A percentile compares a stretch with the other conserved stretches of the same genome.
These are phyloP conservation scores for Cutaneotrichosporon sp. DNA, from an alignment of 1,284 basidiomycete species.

Conservation along the genomic window DNA sequence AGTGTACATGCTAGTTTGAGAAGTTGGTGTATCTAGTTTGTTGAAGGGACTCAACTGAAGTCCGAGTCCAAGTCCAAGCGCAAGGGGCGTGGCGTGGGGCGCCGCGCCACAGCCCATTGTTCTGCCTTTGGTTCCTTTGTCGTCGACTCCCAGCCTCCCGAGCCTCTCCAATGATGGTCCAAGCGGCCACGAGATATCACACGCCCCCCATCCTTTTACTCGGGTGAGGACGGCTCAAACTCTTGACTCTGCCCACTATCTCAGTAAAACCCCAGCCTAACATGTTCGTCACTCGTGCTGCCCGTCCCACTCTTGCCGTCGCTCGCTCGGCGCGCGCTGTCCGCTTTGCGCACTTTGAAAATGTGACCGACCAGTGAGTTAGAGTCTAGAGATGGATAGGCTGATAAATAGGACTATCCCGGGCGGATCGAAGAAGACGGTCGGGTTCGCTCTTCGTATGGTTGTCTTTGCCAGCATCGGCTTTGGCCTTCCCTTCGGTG, in stretches of 20 bases:
- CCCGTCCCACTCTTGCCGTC: not conserved
- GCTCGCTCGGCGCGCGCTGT: not conserved
- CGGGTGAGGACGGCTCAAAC: not conserved
- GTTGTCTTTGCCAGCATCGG: not conserved
- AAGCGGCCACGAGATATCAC: not conserved
- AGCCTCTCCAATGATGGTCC: not conserved
- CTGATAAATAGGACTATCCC: constrained; percentile 1
- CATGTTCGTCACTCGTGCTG: constrained; percentile 2
- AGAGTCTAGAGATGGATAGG: too few species aligned
- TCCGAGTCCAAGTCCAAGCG: too few species aligned
- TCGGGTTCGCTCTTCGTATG: not conserved
- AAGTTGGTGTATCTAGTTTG: too few species aligned
- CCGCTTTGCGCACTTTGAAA: constrained; percentile 2
- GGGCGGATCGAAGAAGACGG: not conserved
- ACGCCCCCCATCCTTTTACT: not conserved
- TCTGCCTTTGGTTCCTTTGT: not conserved
- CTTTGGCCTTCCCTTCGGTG: not conserved
- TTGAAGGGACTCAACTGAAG: too few species aligned
- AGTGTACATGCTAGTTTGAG: too few species aligned
- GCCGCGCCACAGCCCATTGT: not conserved
- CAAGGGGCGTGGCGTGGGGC: not conserved
- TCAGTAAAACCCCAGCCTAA: not conserved
- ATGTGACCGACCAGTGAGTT: constrained; percentile 3
- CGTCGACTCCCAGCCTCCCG: not conserved
- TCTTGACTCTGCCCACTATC: not conserved